Evolutionary conservation across 345 rosid species (phyloP), one percentile per base, ranked within the genome.

Genomic region (Gossypium mustelinum): DNA sequence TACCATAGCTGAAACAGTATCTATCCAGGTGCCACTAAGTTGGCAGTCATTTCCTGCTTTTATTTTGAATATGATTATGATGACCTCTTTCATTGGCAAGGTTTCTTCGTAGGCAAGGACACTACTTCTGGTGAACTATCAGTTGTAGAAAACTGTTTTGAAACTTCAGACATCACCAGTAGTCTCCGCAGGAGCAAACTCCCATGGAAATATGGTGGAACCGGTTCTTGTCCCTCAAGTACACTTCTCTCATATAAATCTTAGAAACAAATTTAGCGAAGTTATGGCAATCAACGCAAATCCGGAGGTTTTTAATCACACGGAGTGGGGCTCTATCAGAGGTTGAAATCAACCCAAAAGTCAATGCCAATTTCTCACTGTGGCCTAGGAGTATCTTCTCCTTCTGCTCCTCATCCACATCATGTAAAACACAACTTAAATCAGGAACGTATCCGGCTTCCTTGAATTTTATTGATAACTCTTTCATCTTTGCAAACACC

Each of bases 331-430:
- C 75, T 73, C 87, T 85, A 18, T 84, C 77, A 12, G 87, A 68
- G 67, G 85, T 78, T 72, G 85, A 82, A 56, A 94, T 83, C 72
- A 94, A 75, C 47, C 91, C 97, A 60, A 88, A 90, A 63, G 97
- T 89, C 87, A 89, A 66, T 61, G 97, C 97, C 66, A 92, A 84
- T 79, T 92, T 94, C 84, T 94, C 98, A 77, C 94, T 94, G 75
- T 94, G 98, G 60, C 87, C 92, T 17, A 84, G 78, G 7, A 94
- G 83, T 81, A 87, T 87, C 81, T 84, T 92, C 92, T 89, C 97
- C 85, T 94, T 94, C 84, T 94, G 97, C 81, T 91, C 97, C 41
- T 91, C 92, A 51, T 94, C 97, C 73, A 94, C 94, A 56, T 92
- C 97, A 71, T 90, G 79, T 55, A 94, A 73, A 69, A 89, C 97